Evolutionary conservation across 768 basidiomycete species (phyloP).

Genomic region (Psilocybe cubensis): DNA sequence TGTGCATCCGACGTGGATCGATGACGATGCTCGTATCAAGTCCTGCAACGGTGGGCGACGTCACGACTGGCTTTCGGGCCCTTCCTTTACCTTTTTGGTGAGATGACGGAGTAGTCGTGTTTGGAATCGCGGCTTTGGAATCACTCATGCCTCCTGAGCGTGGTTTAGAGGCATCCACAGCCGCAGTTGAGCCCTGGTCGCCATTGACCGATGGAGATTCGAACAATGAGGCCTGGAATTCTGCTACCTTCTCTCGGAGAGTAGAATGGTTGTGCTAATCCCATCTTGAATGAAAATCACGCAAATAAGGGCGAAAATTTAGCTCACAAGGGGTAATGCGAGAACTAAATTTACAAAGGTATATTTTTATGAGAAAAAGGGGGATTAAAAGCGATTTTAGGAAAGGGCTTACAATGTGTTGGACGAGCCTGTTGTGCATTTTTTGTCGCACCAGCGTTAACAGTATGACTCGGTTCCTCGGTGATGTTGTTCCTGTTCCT

Average conservation of each 20-base stretch:
- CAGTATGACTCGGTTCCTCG: too few relatives aligned
- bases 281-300: too few relatives aligned
- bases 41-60: constrained; percentile 42
- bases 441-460: too few relatives aligned
- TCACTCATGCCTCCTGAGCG: neutral
- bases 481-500: too few relatives aligned
- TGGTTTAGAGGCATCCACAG: neutral
- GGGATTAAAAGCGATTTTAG: neutral
- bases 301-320: neutral
- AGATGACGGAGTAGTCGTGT: neutral
- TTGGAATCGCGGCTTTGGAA: neutral
- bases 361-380: too few relatives aligned
- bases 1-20: constrained; percentile 60
- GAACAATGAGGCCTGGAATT: constrained; percentile 49
- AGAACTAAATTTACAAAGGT: neutral
- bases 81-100: neutral
- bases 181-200: neutral
- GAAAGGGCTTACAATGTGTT: constrained; percentile 33
- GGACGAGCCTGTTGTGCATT: constrained; percentile 25
- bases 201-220: neutral
- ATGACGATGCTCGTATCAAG: constrained; percentile 66
- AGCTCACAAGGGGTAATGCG: too few relatives aligned
- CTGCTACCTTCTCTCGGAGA: constrained; percentile 37
- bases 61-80: neutral
- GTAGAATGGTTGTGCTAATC: constrained; percentile 38